Evolutionary conservation across 805 yeast genomes (phyloP).

Genomic region (Candida alai): DNA sequence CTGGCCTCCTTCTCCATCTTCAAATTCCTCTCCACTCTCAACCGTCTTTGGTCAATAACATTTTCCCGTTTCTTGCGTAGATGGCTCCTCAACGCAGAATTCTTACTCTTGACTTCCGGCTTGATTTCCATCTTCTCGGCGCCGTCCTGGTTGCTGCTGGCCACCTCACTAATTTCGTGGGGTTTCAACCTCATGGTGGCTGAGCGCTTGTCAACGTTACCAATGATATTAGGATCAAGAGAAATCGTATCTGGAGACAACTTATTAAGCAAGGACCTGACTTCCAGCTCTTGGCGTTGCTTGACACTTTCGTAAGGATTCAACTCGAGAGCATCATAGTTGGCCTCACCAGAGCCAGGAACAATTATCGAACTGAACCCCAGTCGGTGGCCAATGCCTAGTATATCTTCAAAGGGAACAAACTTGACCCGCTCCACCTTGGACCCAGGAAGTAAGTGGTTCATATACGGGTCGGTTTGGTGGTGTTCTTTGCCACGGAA

Average conservation of each 20-base stretch:
- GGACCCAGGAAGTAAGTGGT: conserved; percentile 77
- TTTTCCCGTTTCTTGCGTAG: conserved; percentile 80
- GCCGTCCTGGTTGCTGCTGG: conserved; percentile 30
- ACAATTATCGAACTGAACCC: conserved; percentile 84
- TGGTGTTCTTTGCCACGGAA: conserved; percentile 45
- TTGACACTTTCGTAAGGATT: conserved; percentile 90
- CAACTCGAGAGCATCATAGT: conserved; percentile 87
- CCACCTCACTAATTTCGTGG: conserved; percentile 47
- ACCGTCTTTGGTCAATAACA: conserved; percentile 79
- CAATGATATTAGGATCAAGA: conserved; percentile 83
- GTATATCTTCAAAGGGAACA: conserved; percentile 95
- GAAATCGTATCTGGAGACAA: conserved; percentile 89
- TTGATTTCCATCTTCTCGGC: conserved; percentile 54
- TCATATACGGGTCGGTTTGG: conserved; percentile 88
- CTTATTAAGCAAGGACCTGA: conserved; percentile 78
- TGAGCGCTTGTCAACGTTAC: conserved; percentile 74
- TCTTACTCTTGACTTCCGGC: conserved; percentile 73
- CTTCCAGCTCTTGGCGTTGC: conserved; percentile 93
- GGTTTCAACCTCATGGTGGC: conserved; percentile 60
- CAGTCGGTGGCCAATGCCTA: conserved; percentile 78
- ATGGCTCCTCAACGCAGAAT: conserved; percentile 77
- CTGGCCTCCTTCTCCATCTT: conserved; percentile 71
- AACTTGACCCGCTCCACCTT: conserved; percentile 63
- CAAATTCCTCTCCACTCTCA: conserved; percentile 71
- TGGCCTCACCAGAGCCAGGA: conserved; percentile 98